Evolutionary conservation across 1,284 basidiomycete species (phyloP), one percentile per base, ranked within the genome.

Genomic region (Sanghuangporus sanghuang): DNA sequence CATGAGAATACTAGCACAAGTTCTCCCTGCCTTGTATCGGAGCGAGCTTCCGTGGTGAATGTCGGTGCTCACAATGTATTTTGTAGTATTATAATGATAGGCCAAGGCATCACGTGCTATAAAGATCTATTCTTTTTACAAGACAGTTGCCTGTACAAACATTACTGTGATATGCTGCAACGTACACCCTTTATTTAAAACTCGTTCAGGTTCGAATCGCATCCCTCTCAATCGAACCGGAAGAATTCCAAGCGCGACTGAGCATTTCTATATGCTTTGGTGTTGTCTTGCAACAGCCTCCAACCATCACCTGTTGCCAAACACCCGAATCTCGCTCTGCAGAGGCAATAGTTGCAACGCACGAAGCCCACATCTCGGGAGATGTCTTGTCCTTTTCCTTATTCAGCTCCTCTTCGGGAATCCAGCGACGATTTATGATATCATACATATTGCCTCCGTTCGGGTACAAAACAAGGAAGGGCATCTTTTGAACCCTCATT

Each of bases 211-310:
- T 32, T 32, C 27, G 27, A 3, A 5, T 32, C 27, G 27, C 27
- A 32, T 32, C 27, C 27, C 27, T 32, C 27, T 32, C 27, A 3
- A 32, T 32, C 27, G 27, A 32, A 32, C 5, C 27, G 5, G 27
- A 32, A 32, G 27, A 32, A 32, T 32, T 32, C 27, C 27, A 32
- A 32, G 27, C 5, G 27, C 27, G 27, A 32, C 27, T 32, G 57
- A 80, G 68, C 12, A 69, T 71, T 11, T 66, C 64, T 65, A 91
- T 87, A 64, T 90, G 81, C 12, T 73, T 75, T 7, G 86, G 85
- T 2, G 77, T 77, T 6, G 82, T 79, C 69, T 84, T 85, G 71
- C 91, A 93, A 70, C 91, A 92, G 1, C 91, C 91, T 1, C 91
- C 91, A 0, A 87, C 76, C 7, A 92, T 70, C 2, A 88, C 66